A percentile compares a stretch with the other conserved stretches of the same genome.
phyloP scores from a whole-genome alignment of 2,329 filamentous ascomycete genomes.

The Fusarium caatingaense region DNA sequence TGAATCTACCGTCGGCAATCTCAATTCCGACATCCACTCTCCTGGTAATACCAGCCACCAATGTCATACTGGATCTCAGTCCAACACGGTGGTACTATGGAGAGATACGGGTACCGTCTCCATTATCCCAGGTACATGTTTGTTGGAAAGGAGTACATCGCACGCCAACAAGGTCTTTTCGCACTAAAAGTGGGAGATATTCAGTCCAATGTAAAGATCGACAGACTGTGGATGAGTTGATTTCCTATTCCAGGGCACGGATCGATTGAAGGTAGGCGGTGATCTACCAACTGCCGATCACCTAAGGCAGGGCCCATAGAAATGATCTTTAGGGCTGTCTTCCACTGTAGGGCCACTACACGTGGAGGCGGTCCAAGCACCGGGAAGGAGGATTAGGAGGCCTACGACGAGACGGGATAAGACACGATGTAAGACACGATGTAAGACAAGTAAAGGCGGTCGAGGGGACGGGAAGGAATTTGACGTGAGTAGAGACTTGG shows the following conservation, averaged over 20 bases:
- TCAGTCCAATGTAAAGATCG: slow-evolving; percentile 2
- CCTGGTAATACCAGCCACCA: neutral
- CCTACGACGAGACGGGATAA: neutral
- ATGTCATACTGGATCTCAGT: neutral
- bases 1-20: slow-evolving; percentile 6
- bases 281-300: slow-evolving; percentile 8
- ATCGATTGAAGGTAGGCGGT: neutral
- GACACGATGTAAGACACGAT: neutral
- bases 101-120: neutral
- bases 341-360: neutral
- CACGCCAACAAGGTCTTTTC: neutral
- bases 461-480: neutral
- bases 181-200: neutral
- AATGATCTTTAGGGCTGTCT: neutral
- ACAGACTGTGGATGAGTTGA: slow-evolving; percentile 5
- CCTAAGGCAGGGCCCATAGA: neutral
- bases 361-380: slow-evolving; percentile 6
- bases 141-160: neutral
- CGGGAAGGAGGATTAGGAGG: neutral
- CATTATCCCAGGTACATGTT: neutral
- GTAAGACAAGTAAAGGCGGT: neutral
- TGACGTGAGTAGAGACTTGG: neutral
- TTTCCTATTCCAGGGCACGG: slow-evolving; percentile 9
- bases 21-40: neutral
- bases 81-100: neutral